A percentile compares a stretch with the other conserved stretches of the same genome.
Conservation (phyloP, 176 grass and related monocot species). For the Oryza nivara region DNA sequence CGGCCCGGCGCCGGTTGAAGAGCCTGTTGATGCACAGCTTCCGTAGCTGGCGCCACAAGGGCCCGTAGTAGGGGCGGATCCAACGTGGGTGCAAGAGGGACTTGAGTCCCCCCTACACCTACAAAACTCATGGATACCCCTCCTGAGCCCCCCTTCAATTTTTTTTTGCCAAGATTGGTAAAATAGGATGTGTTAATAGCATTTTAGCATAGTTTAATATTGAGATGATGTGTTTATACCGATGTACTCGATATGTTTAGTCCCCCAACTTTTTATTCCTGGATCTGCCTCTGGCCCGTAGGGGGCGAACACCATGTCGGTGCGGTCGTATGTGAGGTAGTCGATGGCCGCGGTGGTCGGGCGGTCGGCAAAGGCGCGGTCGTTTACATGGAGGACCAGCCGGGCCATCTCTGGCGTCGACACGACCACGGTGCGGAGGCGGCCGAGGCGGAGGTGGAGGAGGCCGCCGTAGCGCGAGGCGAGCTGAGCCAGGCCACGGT, state of each 20-base stretch:
- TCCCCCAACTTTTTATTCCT: too few species aligned
- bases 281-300: neutral
- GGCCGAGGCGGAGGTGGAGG: slow-evolving; percentile 42
- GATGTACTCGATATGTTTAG: too few species aligned
- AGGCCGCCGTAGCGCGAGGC: slow-evolving; percentile 48
- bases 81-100: too few species aligned
- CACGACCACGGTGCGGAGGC: slow-evolving; percentile 39
- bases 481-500: slow-evolving; percentile 46
- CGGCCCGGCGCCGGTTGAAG: slow-evolving; percentile 47
- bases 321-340: slow-evolving; percentile 55
- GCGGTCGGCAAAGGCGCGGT: slow-evolving; percentile 50
- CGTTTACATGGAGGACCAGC: slow-evolving; percentile 52
- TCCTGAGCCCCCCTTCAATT: too few species aligned
- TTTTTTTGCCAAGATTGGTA: too few species aligned
- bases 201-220: too few species aligned
- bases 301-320: slow-evolving; percentile 62
- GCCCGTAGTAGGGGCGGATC: slow-evolving; percentile 18
- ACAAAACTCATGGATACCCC: too few species aligned
- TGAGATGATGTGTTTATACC: too few species aligned
- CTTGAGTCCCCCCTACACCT: too few species aligned
- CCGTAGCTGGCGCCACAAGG: slow-evolving; percentile 18
- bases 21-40: slow-evolving; percentile 65
- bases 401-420: slow-evolving; percentile 51
- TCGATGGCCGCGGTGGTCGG: slow-evolving; percentile 44
- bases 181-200: too few species aligned